Evolutionary conservation across 2,329 filamentous ascomycete genomes (phyloP).

Genomic region (Colletotrichum lini): DNA sequence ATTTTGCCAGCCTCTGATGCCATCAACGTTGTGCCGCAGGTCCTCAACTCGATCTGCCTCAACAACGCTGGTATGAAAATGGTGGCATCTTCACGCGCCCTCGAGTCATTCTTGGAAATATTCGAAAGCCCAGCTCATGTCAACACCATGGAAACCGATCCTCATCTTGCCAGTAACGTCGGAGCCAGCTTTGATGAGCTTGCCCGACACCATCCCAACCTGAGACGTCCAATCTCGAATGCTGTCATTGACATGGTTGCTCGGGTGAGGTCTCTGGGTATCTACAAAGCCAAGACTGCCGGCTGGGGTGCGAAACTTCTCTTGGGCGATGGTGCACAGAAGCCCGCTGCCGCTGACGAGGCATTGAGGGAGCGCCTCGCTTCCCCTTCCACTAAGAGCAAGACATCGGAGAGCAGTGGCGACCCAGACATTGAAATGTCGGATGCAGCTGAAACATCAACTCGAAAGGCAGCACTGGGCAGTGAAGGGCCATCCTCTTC

Average conservation of each 20-base stretch:
- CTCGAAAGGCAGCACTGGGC: slow-evolving; percentile 40
- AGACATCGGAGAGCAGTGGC: slow-evolving; percentile 53
- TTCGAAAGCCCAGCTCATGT: slow-evolving; percentile 95
- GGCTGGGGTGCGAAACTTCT: slow-evolving; percentile 87
- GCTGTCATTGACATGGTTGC: slow-evolving; percentile 92
- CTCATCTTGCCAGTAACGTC: slow-evolving; percentile 77
- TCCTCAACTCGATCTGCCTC: slow-evolving; percentile 93
- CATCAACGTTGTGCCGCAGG: slow-evolving; percentile 87
- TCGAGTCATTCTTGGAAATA: slow-evolving; percentile 94
- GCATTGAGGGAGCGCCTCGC: slow-evolving; percentile 49
- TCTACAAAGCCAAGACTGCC: slow-evolving; percentile 75
- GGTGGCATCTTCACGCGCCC: slow-evolving; percentile 85
- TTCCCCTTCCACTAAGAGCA: slow-evolving; percentile 51
- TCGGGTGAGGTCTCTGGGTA: slow-evolving; percentile 82
- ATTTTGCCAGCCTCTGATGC: slow-evolving; percentile 92
- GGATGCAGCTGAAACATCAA: slow-evolving; percentile 60
- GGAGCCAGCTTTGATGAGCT: slow-evolving; percentile 94
- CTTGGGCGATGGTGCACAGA: slow-evolving; percentile 70
- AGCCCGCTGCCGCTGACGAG: slow-evolving; percentile 70
- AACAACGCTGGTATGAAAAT: slow-evolving; percentile 90
- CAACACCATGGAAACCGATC: slow-evolving; percentile 83
- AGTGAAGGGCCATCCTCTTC: slow-evolving; percentile 46
- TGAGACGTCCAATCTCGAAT: slow-evolving; percentile 85
- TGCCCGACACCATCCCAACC: slow-evolving; percentile 88
- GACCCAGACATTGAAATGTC: slow-evolving; percentile 76